Base-by-base conservation (phyloP, 2,329 filamentous ascomycete species). In the Aspergillus fischeri region DNA sequence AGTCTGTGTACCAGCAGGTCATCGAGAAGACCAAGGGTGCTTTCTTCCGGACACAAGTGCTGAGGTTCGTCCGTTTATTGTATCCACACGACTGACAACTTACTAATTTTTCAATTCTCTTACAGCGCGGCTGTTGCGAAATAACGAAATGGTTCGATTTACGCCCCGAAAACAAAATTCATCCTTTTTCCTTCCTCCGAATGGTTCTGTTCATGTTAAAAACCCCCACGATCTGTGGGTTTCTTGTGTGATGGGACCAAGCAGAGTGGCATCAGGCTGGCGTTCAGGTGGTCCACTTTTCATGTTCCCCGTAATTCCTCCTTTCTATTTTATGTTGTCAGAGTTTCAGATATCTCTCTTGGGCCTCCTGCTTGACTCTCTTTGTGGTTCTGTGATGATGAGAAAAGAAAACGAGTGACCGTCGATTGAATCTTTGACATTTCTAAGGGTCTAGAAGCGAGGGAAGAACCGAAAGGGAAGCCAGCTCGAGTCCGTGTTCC, bases 11-110 rank as follows among this genome's bases (percentile, higher is more conserved):
- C 80, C 93, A 97, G 81, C 93, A 99, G 78, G 94, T 99, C 70
- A 99, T 99, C 72, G 94, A 99, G 85, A 87, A 92, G 80, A 99
- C 94, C 58, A 97, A 97, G 86, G 94, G 94, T 63, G 92, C 91
- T 57, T 97, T 97, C 85, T 99, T 99, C 86, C 83, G 94, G 73
- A 99, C 94, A 63, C 94, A 97, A 75, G 94, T 99, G 52, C 83
- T 99, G 67, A 96, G 82, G 72, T 77, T 61, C 52, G 66, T 63
- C 38, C 21, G 6, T 48, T 6, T 41, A 4, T 7, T 45, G 14
- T 41, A 27, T 20, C 27, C 38, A 20, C 27, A 42, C 25, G 32
- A 57, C 41, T 54, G 25, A 60, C 50, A 53, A 64, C 25, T 61
- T 28, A 56, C 56, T 52, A 42, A 14, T 32, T 28, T 48, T 27